Percentiles rank a stretch among this genome's conserved stretches.
phyloP scores from a whole-genome alignment of 495 filamentous ascomycete genomes.

The Cercophora samala region DNA sequence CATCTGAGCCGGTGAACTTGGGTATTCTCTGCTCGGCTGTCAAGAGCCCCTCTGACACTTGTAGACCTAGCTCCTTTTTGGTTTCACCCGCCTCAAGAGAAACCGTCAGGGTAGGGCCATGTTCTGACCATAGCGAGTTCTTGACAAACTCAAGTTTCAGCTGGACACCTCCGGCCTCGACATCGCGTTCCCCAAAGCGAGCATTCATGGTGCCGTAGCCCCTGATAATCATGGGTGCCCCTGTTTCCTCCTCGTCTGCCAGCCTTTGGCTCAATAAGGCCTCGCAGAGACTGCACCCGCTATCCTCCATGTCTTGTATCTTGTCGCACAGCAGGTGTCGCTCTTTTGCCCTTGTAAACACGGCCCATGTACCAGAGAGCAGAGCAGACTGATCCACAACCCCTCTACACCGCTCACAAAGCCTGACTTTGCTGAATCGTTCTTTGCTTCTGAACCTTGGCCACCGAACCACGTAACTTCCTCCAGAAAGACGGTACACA shows the following conservation, averaged over 20 bases:
- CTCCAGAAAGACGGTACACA: neutral
- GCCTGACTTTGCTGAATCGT: neutral
- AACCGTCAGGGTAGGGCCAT: neutral
- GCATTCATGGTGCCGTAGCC: neutral
- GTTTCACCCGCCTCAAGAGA: neutral
- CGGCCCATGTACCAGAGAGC: neutral
- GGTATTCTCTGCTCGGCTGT: neutral
- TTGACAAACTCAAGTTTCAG: neutral
- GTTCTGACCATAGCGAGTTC: neutral
- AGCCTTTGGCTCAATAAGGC: neutral
- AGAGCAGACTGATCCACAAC: neutral
- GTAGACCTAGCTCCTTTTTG: neutral
- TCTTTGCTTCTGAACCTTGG: neutral
- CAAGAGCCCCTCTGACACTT: neutral
- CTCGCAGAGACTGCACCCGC: neutral
- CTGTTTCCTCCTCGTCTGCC: neutral
- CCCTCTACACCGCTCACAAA: neutral
- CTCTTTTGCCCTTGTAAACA: neutral
- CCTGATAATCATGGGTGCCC: neutral
- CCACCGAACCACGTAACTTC: neutral
- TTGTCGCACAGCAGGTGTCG: neutral
- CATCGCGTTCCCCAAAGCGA: neutral
- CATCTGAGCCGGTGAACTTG: neutral
- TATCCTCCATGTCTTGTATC: neutral
- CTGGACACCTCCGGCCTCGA: neutral